Evolutionary conservation across 192 early-diverging fungal genomes (phyloP), one percentile per base, ranked within the genome.

Genomic region (Rhizophlyctis rosea): DNA sequence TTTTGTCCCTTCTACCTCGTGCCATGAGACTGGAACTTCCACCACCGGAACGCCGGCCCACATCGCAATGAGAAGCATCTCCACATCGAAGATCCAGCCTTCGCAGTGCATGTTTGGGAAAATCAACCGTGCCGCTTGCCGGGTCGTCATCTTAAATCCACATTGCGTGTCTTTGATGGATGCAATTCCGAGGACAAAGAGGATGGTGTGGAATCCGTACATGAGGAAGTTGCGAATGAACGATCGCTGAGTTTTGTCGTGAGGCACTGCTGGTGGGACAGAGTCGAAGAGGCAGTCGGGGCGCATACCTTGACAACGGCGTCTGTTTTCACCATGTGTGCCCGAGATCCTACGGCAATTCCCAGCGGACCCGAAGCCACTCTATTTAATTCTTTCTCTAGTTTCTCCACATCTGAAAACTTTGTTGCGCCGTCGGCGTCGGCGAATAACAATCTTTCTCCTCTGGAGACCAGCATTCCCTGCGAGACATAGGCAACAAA

Each of bases 21-120:
- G 92, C 96, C 96, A 98, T 23, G 81, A 91, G 13, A 98, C 92
- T 3, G 89, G 87, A 4, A 96, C 91, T 68, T 98, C 96, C 3
- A 73, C 78, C 30, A 98, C 84, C 2, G 89, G 91, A 24, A 94
- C 90, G 1, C 72, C 50, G 27, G 84, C 75, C 47, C 79, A 75
- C 30, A 83, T 69, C 1, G 91, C 93, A 54, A 96, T 80, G 68
- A 98, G 78, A 39, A 98, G 74, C 51, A 94, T 74, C 74, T 98
- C 96, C 55, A 98, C 91, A 70, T 98, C 96, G 78, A 98, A 98
- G 70, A 98, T 95, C 88, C 94, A 98, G 25, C 96, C 80, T 66
- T 95, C 90, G 2, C 93, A 92, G 56, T 98, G 96, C 90, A 96
- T 92, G 67, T 86, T 85, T 23, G 88, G 83, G 62, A 94, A 93